Evolutionary conservation across 768 basidiomycete species (phyloP).

Genomic region (Hydnomerulius pinastri): DNA sequence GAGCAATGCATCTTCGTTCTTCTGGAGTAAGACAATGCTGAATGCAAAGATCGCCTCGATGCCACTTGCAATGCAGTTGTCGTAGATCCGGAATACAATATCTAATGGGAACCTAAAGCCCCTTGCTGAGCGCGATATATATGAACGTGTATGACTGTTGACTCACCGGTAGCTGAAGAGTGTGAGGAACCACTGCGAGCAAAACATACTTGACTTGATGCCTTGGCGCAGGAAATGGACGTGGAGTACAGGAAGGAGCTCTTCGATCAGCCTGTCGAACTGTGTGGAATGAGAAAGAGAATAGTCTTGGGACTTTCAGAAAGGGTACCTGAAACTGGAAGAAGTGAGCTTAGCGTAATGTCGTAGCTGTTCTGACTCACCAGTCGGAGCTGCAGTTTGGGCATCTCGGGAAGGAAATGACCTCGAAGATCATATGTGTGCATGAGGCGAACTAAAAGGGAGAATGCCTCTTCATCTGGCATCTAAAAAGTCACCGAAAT

Average conservation of each 20-base stretch:
- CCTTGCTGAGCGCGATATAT: neutral
- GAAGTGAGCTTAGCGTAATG: slow-evolving; percentile 1
- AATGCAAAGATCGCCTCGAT: slow-evolving; percentile 98
- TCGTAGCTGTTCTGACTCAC: slow-evolving; percentile 41
- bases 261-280: slow-evolving; percentile 95
- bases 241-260: slow-evolving; percentile 88
- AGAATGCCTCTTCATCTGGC: slow-evolving; percentile 99
- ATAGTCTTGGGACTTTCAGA: slow-evolving; percentile 4
- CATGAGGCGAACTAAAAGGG: slow-evolving; percentile 92
- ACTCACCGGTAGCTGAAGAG: slow-evolving; percentile 90
- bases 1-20: slow-evolving; percentile 81
- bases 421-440: slow-evolving; percentile 94
- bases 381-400: slow-evolving; percentile 89
- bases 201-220: slow-evolving; percentile 97
- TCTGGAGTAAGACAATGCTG: slow-evolving; percentile 81
- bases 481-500: slow-evolving; percentile 57
- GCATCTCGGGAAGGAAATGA: slow-evolving; percentile 99
- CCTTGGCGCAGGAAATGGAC: slow-evolving; percentile 93
- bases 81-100: slow-evolving; percentile 94
- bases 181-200: slow-evolving; percentile 98
- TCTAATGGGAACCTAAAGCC: slow-evolving; percentile 82
- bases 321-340: slow-evolving; percentile 62
- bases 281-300: slow-evolving; percentile 36
- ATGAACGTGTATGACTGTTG: neutral
- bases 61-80: slow-evolving; percentile 94